These are phyloP conservation scores for Russula foetens DNA, from an alignment of 768 basidiomycete genomes.

Conservation along the genomic window DNA sequence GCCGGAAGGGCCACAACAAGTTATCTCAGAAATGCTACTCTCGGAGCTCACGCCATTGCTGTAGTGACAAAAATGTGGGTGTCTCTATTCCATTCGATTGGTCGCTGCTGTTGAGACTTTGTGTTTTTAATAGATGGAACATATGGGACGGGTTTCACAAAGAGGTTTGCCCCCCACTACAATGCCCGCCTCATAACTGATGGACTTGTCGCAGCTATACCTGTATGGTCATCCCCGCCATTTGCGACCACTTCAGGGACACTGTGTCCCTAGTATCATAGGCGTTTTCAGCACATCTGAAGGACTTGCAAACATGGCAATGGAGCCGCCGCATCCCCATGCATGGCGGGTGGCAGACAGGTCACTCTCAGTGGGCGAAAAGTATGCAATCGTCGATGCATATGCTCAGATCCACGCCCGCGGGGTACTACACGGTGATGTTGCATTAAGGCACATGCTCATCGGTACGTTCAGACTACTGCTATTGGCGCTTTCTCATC, in stretches of 20 bases:
- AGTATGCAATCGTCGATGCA: slow-evolving; percentile 43
- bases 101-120: neutral
- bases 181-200: neutral
- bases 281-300: slow-evolving; percentile 36
- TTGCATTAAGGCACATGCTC: slow-evolving; percentile 37
- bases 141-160: slow-evolving; percentile 18
- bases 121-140: slow-evolving; percentile 5
- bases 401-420: slow-evolving; percentile 34
- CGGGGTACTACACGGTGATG: slow-evolving; percentile 29
- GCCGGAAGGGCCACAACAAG: slow-evolving; percentile 15
- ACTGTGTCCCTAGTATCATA: slow-evolving; percentile 46
- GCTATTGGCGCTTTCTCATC: neutral
- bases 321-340: slow-evolving; percentile 48
- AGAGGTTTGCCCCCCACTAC: neutral
- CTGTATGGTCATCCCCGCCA: slow-evolving; percentile 40
- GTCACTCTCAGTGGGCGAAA: slow-evolving; percentile 45
- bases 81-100: neutral
- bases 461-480: slow-evolving; percentile 26
- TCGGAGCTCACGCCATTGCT: slow-evolving; percentile 7
- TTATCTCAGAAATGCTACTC: slow-evolving; percentile 11
- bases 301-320: slow-evolving; percentile 33
- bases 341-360: slow-evolving; percentile 55
- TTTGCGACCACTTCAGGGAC: slow-evolving; percentile 45
- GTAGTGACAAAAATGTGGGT: slow-evolving; percentile 11
- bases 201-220: slow-evolving; percentile 35